These are phyloP conservation scores for Starmerella cellae DNA, from an alignment of 805 yeast species.

Conservation along the genomic window DNA sequence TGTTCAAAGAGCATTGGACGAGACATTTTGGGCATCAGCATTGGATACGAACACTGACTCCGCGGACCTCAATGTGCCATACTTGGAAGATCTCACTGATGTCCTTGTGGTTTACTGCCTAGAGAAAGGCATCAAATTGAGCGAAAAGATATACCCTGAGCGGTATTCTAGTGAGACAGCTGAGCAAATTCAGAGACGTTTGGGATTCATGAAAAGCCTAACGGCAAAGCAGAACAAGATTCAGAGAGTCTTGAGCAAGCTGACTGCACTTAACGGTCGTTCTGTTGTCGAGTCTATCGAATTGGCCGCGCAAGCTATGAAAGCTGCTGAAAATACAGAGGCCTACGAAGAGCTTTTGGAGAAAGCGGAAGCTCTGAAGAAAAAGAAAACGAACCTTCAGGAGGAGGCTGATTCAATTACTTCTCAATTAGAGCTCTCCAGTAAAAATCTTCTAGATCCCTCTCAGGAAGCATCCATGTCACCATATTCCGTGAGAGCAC, in stretches of 20 bases:
- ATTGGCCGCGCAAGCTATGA: background rate
- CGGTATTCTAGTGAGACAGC: conserved; percentile 1
- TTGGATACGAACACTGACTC: background rate
- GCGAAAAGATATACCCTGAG: conserved; percentile 7
- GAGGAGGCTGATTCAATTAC: background rate
- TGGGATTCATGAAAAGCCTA: background rate
- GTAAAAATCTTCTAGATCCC: background rate
- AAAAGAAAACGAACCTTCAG: background rate
- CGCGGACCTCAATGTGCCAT: conserved; percentile 3
- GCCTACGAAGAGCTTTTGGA: background rate
- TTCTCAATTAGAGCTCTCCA: background rate
- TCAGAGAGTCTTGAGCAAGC: background rate
- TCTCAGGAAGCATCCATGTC: background rate
- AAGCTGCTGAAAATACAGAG: background rate
- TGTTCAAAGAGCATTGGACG: conserved; percentile 7
- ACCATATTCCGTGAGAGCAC: background rate
- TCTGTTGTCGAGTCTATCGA: background rate
- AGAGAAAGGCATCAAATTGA: background rate
- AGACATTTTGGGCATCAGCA: conserved; percentile 8
- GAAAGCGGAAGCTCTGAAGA: background rate
- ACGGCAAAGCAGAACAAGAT: background rate
- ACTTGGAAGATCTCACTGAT: conserved; percentile 3
- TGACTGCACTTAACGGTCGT: background rate
- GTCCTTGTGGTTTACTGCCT: conserved; percentile 6
- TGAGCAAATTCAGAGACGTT: conserved; percentile 1